Evolutionary conservation across 2,329 filamentous ascomycete species (phyloP), one percentile per base, ranked within the genome.

Genomic region (Neodidymelliopsis sp.): DNA sequence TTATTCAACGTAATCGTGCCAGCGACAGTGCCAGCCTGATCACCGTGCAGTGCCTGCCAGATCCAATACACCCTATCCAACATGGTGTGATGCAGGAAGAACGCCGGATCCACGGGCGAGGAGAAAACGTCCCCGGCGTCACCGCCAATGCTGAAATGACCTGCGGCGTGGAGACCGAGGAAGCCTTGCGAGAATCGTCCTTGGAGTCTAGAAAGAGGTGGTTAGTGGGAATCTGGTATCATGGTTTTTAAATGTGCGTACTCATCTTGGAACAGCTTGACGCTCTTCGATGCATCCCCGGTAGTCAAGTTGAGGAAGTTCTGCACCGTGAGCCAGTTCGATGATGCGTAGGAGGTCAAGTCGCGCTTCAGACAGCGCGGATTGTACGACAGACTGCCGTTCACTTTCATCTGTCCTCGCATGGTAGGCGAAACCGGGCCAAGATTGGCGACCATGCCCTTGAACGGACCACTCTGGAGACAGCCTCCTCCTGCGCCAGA

Each of bases 11-110:
- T 80, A 5, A 70, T 69, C 2, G 77, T 79, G 1, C 57, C 59
- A 11, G 57, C 53, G 10, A 62, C 34, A 0, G 52, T 49, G 15
- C 30, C 34, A 4, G 56, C 56, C n/a, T 60, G 52, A 12, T 56
- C 30, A 3, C 24, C 27, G 22, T 60, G 56, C 23, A 62, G 20
- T 19, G 54, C 59, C 62, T 80, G 77, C 78, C 78, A 80, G 15
- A 76, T 75, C 74, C 74, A 77, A 67, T 72, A 80, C 0, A 74
- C 63, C 4, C 74, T 66, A 57, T 80, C 78, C 16, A 80, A 71
- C 65, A 74, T 73, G 4, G 69, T 70, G 48, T 80, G 78, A 52
- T 80, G 77, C 29, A 77, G 63, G 57, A 69, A 80, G 12, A 41
- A 80, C 15, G 66, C 52, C 1, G 76, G 76, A 22, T 81, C 77